phyloP scores from a whole-genome alignment of 495 filamentous ascomycete genomes.

The Xylaria scruposa region DNA sequence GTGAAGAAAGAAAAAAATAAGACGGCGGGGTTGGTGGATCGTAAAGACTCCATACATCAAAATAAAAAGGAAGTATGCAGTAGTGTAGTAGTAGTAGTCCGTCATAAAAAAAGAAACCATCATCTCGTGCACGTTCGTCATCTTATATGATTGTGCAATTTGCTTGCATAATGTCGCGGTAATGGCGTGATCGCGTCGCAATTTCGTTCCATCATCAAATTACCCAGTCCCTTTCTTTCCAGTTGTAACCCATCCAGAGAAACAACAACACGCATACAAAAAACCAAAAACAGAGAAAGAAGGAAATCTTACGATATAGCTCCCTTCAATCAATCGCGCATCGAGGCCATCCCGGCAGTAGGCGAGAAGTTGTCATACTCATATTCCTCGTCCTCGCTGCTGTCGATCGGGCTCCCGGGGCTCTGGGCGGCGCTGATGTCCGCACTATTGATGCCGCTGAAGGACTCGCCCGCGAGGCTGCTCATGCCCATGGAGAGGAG shows the following conservation, averaged over 20 bases:
- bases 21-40: background rate
- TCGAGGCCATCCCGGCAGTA: constrained; percentile 37
- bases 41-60: constrained; percentile 24
- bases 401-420: constrained; percentile 48
- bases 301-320: background rate
- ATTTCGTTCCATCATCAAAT: constrained; percentile 30
- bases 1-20: background rate
- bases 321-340: constrained; percentile 37
- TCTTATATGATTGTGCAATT: constrained; percentile 32
- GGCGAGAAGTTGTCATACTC: constrained; percentile 44
- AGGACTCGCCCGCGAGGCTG: constrained; percentile 31
- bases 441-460: constrained; percentile 44
- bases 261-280: constrained; percentile 17
- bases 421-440: constrained; percentile 53
- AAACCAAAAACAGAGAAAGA: constrained; percentile 16
- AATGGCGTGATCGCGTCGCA: constrained; percentile 44
- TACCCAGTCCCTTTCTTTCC: constrained; percentile 10
- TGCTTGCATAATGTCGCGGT: constrained; percentile 40
- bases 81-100: background rate
- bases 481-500: constrained; percentile 40
- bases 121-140: constrained; percentile 11
- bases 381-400: constrained; percentile 55
- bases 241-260: constrained; percentile 23
- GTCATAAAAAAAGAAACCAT: constrained; percentile 21
- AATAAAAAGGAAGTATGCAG: background rate